Base-by-base conservation (phyloP, 192 early-diverging fungal species). In the Podochytrium sp. region DNA sequence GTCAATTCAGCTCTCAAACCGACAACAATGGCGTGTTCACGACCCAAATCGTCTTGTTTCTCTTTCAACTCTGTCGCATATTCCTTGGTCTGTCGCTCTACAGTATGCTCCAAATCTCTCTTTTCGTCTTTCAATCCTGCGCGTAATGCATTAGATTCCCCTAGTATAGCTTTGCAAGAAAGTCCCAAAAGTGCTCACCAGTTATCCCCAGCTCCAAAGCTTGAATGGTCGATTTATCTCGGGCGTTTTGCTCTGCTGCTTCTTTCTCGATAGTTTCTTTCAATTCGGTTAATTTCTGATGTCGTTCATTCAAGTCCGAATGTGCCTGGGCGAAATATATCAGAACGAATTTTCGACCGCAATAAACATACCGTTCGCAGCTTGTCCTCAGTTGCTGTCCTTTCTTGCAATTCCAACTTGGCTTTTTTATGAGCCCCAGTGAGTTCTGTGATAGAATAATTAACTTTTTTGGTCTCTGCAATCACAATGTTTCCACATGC, bases 11-110 rank as follows among this genome's bases (percentile, higher is more conserved):
- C 56, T n/a, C 69, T 30, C n/a, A 71, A 14, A 20, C 7, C n/a
- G 4, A 47, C 30, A 27, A 71, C 20, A 16, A 47, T 47, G 2
- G 5, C 27, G 32, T 71, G 69, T n/a, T 71, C 69, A 1, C 57
- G 53, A 25, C 60, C 69, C 14, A 71, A 30, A 12, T 18, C 30
- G 5, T 71, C 69, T 60, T 57, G 33, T 32, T 71, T 71, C 42
- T 71, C 69, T 10, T 10, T 25, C 6, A 59, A 20, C 43, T 59
- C 40, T 1, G 14, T 25, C 5, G 33, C n/a, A 32, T 42, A 37
- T 7, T 40, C 56, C 30, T 57, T 59, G 7, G 14, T n/a, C 60
- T 59, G 69, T 33, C 49, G 41, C 29, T 71, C 69, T 18, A 71
- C 39, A 3, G 20, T 34, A 25, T 59, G 69, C 32, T 60, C 43